Conservation (phyloP, 495 filamentous ascomycete species). For the Penicillium bialowiezense region DNA sequence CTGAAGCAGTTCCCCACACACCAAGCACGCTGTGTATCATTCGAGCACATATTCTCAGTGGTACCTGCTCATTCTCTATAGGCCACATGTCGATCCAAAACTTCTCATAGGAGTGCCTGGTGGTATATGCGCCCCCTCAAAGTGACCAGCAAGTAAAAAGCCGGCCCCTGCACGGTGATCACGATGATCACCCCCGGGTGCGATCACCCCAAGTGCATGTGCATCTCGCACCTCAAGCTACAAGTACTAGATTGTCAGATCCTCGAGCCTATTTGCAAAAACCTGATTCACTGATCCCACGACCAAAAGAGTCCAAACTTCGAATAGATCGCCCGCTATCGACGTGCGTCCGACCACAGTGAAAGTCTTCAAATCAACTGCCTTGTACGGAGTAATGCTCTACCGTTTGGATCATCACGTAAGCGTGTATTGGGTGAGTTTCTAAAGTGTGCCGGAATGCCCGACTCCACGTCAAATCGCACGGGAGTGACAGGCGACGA, state of each 20-base stretch:
- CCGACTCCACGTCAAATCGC: not conserved
- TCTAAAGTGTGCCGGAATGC: conserved; percentile 1
- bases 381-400: too few relatives aligned
- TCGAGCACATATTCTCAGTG: not conserved
- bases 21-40: not conserved
- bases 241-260: not conserved
- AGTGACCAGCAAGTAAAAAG: not conserved
- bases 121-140: not conserved
- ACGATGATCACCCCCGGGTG: too few relatives aligned
- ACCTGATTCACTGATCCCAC: not conserved
- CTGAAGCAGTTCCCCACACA: not conserved
- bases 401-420: too few relatives aligned
- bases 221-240: not conserved
- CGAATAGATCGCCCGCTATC: not conserved
- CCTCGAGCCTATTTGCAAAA: conserved; percentile 1
- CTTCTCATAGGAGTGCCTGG: conserved; percentile 1
- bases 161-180: conserved; percentile 2
- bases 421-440: not conserved
- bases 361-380: too few relatives aligned
- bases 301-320: not conserved
- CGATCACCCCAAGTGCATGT: not conserved
- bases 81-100: not conserved
- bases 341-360: not conserved
- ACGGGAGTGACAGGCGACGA: not conserved
- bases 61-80: not conserved